A percentile compares a stretch with the other conserved stretches of the same genome.
Evolutionary conservation across 2,329 filamentous ascomycete genomes (phyloP).

Genomic region (Teratosphaeria zuluensis): DNA sequence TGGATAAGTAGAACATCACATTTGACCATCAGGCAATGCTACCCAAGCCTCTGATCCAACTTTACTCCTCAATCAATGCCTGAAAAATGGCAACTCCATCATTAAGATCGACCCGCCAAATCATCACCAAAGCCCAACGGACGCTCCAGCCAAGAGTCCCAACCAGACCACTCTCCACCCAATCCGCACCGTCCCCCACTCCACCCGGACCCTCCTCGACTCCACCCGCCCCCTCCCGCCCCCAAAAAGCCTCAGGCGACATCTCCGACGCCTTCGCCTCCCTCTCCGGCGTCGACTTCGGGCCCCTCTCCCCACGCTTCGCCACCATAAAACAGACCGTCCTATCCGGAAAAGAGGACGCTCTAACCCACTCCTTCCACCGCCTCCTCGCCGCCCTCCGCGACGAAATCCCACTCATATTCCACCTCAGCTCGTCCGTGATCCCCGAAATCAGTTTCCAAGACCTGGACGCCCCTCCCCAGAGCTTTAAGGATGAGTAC

Average conservation of each 20-base stretch:
- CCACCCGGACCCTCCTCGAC: background rate
- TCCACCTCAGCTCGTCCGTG: constrained; percentile 31
- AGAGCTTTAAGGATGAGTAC: constrained; percentile 48
- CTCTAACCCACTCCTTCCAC: constrained; percentile 37
- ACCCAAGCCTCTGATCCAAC: no score
- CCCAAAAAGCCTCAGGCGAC: constrained; percentile 29
- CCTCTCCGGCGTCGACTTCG: constrained; percentile 37
- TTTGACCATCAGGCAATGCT: no score
- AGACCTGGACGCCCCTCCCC: constrained; percentile 37
- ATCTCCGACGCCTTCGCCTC: constrained; percentile 43
- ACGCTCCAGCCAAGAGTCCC: background rate
- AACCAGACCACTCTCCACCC: background rate
- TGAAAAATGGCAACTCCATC: no score
- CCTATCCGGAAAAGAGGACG: constrained; percentile 39
- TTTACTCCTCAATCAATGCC: no score
- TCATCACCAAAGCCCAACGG: background rate
- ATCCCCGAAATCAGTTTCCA: constrained; percentile 40
- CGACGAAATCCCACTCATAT: constrained; percentile 37
- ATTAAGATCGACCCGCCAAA: background rate
- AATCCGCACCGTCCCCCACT: background rate
- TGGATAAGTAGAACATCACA: no score
- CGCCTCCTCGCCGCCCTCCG: constrained; percentile 34
- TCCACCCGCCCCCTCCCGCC: background rate
- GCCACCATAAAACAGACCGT: constrained; percentile 36
- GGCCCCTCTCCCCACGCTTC: constrained; percentile 36